Evolutionary conservation across 1,139 yeast genomes (phyloP).

Genomic region (Pichia sp.): DNA sequence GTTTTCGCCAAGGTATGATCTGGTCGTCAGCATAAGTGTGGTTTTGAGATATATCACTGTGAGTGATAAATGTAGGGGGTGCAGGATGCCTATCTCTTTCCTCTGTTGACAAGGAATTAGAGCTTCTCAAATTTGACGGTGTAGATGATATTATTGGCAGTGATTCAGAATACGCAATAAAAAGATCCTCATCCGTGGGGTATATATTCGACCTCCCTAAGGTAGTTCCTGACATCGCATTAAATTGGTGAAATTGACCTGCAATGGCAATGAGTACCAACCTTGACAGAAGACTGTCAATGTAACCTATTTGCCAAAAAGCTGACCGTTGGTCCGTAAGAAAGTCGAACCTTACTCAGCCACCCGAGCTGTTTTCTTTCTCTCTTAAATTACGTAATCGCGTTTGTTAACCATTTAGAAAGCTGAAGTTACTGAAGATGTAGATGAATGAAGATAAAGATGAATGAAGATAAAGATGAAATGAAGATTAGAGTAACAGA

Average conservation of each 20-base stretch:
- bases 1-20: slow-evolving; percentile 17
- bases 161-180: slow-evolving; percentile 1
- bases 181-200: slow-evolving; percentile 15
- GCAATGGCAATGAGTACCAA: too few relatives aligned
- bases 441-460: too few relatives aligned
- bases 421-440: too few relatives aligned
- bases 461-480: too few relatives aligned
- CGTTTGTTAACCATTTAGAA: too few relatives aligned
- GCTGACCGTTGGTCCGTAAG: too few relatives aligned
- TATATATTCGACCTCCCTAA: slow-evolving; percentile 1
- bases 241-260: background rate
- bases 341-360: too few relatives aligned
- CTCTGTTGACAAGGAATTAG: background rate
- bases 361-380: too few relatives aligned
- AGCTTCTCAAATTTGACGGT: background rate
- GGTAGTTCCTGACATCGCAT: background rate
- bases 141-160: slow-evolving; percentile 8
- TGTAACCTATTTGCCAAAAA: too few relatives aligned
- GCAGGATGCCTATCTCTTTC: background rate
- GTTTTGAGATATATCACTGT: background rate
- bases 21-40: slow-evolving; percentile 10
- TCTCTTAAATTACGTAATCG: too few relatives aligned
- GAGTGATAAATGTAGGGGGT: background rate
- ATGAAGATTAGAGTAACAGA: too few relatives aligned
- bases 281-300: too few relatives aligned